phyloP scores from a whole-genome alignment of 2,329 filamentous ascomycete species.

The Pseudogymnoascus sp. region DNA sequence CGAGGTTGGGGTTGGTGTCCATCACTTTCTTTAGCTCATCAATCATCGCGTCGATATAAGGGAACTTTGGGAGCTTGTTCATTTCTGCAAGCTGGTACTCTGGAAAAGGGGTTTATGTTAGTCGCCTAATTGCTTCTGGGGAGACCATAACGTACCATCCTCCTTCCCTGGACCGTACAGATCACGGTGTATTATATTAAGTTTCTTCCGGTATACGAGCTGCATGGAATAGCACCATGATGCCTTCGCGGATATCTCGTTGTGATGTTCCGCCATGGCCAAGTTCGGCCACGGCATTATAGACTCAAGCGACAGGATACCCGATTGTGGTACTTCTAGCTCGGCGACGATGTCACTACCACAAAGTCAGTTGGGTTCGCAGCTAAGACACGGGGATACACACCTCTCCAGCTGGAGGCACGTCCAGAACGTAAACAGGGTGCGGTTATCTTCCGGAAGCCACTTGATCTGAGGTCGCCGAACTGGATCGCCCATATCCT shows the following conservation, averaged over 20 bases:
- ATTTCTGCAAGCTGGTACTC: not conserved
- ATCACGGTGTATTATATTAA: slow-evolving; percentile 52
- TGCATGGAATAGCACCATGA: slow-evolving; percentile 55
- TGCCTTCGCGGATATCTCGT: slow-evolving; percentile 40
- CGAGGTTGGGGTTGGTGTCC: not conserved
- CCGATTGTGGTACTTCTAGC: slow-evolving; percentile 55
- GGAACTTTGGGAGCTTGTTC: slow-evolving; percentile 27
- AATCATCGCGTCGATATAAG: slow-evolving; percentile 40
- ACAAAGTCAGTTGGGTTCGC: not conserved
- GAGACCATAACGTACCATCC: slow-evolving; percentile 9
- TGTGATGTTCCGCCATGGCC: slow-evolving; percentile 35
- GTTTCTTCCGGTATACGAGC: slow-evolving; percentile 54
- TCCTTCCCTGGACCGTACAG: slow-evolving; percentile 25
- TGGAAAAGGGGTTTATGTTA: not conserved
- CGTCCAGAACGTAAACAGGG: slow-evolving; percentile 81
- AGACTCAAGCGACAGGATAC: slow-evolving; percentile 52
- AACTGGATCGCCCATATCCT: not conserved
- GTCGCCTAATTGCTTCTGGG: not conserved
- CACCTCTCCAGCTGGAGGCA: slow-evolving; percentile 87
- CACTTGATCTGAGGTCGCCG: not conserved
- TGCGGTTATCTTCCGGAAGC: slow-evolving; percentile 46
- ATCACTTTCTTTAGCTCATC: slow-evolving; percentile 30
- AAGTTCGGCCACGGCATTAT: slow-evolving; percentile 60
- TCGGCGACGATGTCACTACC: slow-evolving; percentile 83
- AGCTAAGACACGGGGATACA: slow-evolving; percentile 13